Conservation (phyloP, 2,329 filamentous ascomycete genomes). For the Colletotrichum theobromicola region DNA sequence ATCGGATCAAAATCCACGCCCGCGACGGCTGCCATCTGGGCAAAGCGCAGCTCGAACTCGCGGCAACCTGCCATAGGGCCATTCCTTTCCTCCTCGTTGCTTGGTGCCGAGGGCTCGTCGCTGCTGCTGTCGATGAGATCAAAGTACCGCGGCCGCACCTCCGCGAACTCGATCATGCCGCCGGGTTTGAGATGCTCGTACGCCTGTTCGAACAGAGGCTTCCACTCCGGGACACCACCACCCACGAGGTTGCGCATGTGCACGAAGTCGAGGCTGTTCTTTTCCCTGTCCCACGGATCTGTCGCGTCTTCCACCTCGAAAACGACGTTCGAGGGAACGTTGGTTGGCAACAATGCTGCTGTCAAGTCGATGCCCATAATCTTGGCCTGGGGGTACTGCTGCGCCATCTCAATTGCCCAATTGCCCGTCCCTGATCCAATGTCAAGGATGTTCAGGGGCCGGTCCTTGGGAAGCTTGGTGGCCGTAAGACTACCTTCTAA, state of each 20-base stretch:
- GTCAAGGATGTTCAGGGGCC: slow-evolving; percentile 40
- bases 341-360: slow-evolving; percentile 42
- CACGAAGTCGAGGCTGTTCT: slow-evolving; percentile 42
- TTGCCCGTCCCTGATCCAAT: slow-evolving; percentile 46
- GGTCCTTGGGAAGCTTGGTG: slow-evolving; percentile 30
- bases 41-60: slow-evolving; percentile 38
- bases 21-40: slow-evolving; percentile 28
- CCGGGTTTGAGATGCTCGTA: slow-evolving; percentile 47
- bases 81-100: slow-evolving; percentile 18
- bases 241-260: slow-evolving; percentile 48
- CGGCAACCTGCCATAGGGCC: slow-evolving; percentile 29
- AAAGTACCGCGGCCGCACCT: slow-evolving; percentile 44
- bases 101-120: slow-evolving; percentile 27
- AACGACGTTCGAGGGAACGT: slow-evolving; percentile 62
- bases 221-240: slow-evolving; percentile 50
- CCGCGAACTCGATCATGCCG: slow-evolving; percentile 49
- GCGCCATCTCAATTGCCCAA: slow-evolving; percentile 49
- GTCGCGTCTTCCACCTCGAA: slow-evolving; percentile 66
- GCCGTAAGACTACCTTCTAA: slow-evolving; percentile 35
- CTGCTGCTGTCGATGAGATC: slow-evolving; percentile 40
- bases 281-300: slow-evolving; percentile 42
- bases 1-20: slow-evolving; percentile 46
- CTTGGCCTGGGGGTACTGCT: slow-evolving; percentile 40
- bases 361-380: slow-evolving; percentile 47
- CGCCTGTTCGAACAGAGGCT: slow-evolving; percentile 36